phyloP scores from a whole-genome alignment of 495 filamentous ascomycete species.

The Collariella sp. region DNA sequence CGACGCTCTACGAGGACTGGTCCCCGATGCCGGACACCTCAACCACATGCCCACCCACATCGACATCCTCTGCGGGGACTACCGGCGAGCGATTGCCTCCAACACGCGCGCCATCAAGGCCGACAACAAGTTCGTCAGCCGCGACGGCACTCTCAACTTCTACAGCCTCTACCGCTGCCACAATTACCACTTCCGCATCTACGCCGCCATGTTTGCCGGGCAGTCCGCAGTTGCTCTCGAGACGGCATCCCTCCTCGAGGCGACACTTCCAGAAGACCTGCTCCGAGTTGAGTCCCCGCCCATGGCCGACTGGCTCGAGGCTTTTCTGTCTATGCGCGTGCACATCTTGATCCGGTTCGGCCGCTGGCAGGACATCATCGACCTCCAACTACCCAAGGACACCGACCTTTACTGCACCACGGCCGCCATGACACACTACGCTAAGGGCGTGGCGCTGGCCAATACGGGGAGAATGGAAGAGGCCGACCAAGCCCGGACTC shows the following conservation, averaged over 20 bases:
- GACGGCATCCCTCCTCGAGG: slow-evolving; percentile 44
- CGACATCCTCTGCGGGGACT: slow-evolving; percentile 60
- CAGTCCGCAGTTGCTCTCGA: slow-evolving; percentile 49
- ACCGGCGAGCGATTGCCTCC: slow-evolving; percentile 49
- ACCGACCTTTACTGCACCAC: slow-evolving; percentile 51
- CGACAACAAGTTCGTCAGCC: slow-evolving; percentile 50
- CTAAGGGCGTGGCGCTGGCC: slow-evolving; percentile 53
- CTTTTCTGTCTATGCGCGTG: slow-evolving; percentile 51
- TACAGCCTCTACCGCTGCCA: slow-evolving; percentile 62
- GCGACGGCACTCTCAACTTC: slow-evolving; percentile 48
- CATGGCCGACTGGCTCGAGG: slow-evolving; percentile 66
- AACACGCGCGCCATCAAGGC: slow-evolving; percentile 56
- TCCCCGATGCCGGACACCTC: slow-evolving; percentile 62
- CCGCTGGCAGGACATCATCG: slow-evolving; percentile 50
- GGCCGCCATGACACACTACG: slow-evolving; percentile 57
- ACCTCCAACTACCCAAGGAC: slow-evolving; percentile 43
- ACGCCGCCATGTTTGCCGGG: slow-evolving; percentile 63
- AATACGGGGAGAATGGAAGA: slow-evolving; percentile 40
- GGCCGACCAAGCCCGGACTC: slow-evolving; percentile 37
- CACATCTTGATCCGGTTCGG: slow-evolving; percentile 62
- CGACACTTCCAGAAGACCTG: slow-evolving; percentile 49
- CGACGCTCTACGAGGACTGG: slow-evolving; percentile 50
- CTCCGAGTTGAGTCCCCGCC: slow-evolving; percentile 54
- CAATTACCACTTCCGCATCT: slow-evolving; percentile 59
- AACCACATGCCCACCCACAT: slow-evolving; percentile 66